Percentiles rank a stretch among this genome's conserved stretches.
phyloP scores from a whole-genome alignment of 129 eudicot species.

The Logfia minima region DNA sequence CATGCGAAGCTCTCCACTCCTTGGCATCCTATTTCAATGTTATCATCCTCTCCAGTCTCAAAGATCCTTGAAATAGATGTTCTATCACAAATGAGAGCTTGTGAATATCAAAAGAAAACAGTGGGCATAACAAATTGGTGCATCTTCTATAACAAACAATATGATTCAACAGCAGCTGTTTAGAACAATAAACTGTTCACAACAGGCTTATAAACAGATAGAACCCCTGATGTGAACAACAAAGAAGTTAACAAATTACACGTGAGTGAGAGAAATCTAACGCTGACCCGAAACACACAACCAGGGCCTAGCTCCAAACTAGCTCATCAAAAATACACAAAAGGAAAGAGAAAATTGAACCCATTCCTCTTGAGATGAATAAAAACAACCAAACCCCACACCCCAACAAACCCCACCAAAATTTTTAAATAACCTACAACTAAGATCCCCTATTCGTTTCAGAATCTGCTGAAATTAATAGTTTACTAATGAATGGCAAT shows the following conservation, averaged over 20 bases:
- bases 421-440: slow-evolving; percentile 24
- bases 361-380: slow-evolving; percentile 39
- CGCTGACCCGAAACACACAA: slow-evolving; percentile 16
- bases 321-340: slow-evolving; percentile 37
- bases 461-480: slow-evolving; percentile 45
- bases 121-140: slow-evolving; percentile 10
- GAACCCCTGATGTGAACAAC: slow-evolving; percentile 17
- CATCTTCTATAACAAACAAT: slow-evolving; percentile 27
- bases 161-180: slow-evolving; percentile 10
- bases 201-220: slow-evolving; percentile 34
- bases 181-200: slow-evolving; percentile 28
- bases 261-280: slow-evolving; percentile 33
- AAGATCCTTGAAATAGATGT: neutral
- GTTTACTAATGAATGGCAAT: slow-evolving; percentile 70
- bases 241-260: slow-evolving; percentile 30
- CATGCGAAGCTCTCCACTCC: neutral
- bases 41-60: too few species aligned
- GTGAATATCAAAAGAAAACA: neutral
- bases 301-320: slow-evolving; percentile 23
- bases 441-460: slow-evolving; percentile 27
- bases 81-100: too few species aligned
- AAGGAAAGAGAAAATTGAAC: slow-evolving; percentile 25
- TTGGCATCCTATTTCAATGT: too few species aligned
- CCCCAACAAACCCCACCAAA: slow-evolving; percentile 22
- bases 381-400: slow-evolving; percentile 21